Percentiles rank a stretch among this genome's conserved stretches.
Evolutionary conservation across 2,329 filamentous ascomycete genomes (phyloP).

Genomic region (Calonectria pseudoreteaudii): DNA sequence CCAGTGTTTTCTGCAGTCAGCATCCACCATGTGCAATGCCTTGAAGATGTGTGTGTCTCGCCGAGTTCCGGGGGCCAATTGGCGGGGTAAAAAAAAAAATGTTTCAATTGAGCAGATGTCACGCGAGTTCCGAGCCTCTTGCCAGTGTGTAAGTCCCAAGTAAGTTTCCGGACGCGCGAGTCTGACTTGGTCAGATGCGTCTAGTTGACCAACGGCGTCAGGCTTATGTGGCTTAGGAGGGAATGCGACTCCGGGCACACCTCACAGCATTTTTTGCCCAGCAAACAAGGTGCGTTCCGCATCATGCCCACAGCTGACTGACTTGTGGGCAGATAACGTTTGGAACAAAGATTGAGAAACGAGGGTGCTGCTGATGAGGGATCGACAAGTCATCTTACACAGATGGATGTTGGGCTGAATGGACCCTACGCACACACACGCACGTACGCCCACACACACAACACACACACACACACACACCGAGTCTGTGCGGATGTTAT

Average conservation of each 20-base stretch:
- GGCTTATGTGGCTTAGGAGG: neutral
- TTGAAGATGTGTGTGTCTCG: neutral
- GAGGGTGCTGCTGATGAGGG: neutral
- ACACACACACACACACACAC: neutral
- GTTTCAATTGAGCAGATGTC: neutral
- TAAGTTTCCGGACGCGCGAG: neutral
- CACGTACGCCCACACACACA: too few species aligned
- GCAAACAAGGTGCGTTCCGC: neutral
- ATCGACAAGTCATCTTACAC: slow-evolving; percentile 9
- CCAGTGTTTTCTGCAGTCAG: neutral
- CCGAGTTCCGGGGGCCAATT: neutral
- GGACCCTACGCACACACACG: too few species aligned
- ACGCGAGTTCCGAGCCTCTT: neutral
- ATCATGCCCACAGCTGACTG: neutral
- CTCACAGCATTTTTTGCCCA: too few species aligned
- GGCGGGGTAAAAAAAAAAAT: neutral
- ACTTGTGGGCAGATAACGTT: neutral
- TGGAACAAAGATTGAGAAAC: neutral
- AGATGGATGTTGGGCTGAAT: neutral
- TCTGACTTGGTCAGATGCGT: neutral
- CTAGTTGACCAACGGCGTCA: neutral
- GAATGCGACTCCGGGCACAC: neutral
- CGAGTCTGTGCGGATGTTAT: neutral
- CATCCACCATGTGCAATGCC: neutral
- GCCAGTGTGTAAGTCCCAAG: neutral